Evolutionary conservation across 2,329 filamentous ascomycete species (phyloP).

Genomic region (Tolypocladium ovalisporum): DNA sequence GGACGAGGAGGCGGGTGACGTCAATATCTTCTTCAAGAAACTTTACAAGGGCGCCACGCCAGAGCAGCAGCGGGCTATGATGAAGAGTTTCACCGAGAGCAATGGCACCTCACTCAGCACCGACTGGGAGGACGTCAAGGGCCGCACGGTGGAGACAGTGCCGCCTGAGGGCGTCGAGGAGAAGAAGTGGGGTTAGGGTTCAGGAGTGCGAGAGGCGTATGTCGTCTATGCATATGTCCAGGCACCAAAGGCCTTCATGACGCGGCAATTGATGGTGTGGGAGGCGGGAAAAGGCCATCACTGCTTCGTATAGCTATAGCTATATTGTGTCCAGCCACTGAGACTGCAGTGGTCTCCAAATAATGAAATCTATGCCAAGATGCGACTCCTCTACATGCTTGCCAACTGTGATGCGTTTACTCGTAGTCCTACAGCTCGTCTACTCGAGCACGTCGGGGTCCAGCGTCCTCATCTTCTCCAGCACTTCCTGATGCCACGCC

Average conservation of each 20-base stretch:
- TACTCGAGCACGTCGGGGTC: conserved; percentile 5
- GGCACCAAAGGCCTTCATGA: not conserved
- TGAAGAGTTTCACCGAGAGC: conserved; percentile 93
- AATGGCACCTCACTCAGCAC: conserved; percentile 89
- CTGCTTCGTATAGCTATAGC: not conserved
- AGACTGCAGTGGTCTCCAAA: not conserved
- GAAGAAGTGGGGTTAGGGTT: conserved; percentile 51
- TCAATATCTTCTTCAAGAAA: conserved; percentile 82
- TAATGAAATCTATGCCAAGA: not conserved
- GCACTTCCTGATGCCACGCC: conserved; percentile 15
- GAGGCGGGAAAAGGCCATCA: not conserved
- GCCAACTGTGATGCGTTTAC: not conserved
- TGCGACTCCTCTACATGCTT: not conserved
- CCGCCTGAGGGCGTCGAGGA: conserved; percentile 70
- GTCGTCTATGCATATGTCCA: not conserved
- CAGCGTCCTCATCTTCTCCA: conserved; percentile 11
- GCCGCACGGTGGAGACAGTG: conserved; percentile 56
- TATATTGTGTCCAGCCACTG: not conserved
- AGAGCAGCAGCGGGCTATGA: conserved; percentile 86
- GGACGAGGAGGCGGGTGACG: conserved; percentile 49
- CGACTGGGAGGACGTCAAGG: conserved; percentile 75
- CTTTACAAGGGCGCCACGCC: conserved; percentile 67
- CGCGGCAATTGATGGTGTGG: not conserved
- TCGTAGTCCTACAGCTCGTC: not conserved
- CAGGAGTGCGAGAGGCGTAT: not conserved